phyloP scores from a whole-genome alignment of 129 eudicot species.

The Flaveria linearis region DNA sequence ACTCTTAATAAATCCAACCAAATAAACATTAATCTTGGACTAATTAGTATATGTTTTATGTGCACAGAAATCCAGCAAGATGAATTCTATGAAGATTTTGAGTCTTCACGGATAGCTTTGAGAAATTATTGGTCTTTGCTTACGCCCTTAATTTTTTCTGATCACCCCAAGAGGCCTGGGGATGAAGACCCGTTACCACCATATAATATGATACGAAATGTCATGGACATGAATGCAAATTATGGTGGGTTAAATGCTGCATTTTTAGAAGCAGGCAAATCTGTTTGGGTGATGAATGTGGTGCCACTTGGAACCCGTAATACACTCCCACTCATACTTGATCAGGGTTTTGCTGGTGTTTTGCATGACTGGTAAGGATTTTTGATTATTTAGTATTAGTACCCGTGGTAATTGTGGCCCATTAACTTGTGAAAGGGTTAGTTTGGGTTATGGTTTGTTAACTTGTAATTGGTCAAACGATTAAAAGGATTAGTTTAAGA shows the following conservation, averaged over 20 bases:
- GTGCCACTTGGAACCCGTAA: slow-evolving; percentile 66
- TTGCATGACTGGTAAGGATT: slow-evolving; percentile 83
- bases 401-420: neutral
- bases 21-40: slow-evolving; percentile 1
- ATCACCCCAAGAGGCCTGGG: slow-evolving; percentile 97
- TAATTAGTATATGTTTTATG: slow-evolving; percentile 26
- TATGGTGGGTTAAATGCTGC: slow-evolving; percentile 94
- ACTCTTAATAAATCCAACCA: neutral
- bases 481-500: neutral
- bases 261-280: slow-evolving; percentile 66
- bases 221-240: slow-evolving; percentile 96
- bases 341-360: slow-evolving; percentile 91
- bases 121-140: slow-evolving; percentile 95
- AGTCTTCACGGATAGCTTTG: slow-evolving; percentile 59
- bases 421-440: neutral
- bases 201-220: slow-evolving; percentile 89
- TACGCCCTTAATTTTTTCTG: slow-evolving; percentile 92
- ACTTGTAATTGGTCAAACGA: neutral
- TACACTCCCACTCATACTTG: slow-evolving; percentile 82
- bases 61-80: slow-evolving; percentile 67
- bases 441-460: neutral
- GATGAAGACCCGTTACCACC: slow-evolving; percentile 99
- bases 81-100: slow-evolving; percentile 70
- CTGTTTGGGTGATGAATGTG: slow-evolving; percentile 97
- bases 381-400: neutral